Evolutionary conservation across 2,329 filamentous ascomycete species (phyloP).

Genomic region (Berkeleyomyces rouxiae): DNA sequence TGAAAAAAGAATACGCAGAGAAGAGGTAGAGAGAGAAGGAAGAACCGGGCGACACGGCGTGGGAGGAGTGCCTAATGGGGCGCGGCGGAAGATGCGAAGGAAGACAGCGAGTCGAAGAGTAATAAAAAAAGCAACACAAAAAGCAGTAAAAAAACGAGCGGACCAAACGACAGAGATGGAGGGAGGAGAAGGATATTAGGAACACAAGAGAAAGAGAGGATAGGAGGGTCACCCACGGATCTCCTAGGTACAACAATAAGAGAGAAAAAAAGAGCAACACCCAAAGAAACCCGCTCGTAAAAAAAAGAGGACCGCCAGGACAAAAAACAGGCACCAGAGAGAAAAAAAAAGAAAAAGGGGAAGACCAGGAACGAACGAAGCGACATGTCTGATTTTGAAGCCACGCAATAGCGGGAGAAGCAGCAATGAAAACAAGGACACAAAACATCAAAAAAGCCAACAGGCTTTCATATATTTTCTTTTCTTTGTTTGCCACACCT

Average conservation of each 20-base stretch:
- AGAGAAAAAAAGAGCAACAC: neutral
- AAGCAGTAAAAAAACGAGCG: neutral
- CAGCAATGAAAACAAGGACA: neutral
- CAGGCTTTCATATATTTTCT: neutral
- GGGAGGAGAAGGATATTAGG: neutral
- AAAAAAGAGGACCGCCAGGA: neutral
- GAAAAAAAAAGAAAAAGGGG: neutral
- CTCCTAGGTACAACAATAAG: neutral
- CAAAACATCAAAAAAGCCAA: neutral
- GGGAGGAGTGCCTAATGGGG: too few species aligned
- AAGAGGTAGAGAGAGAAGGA: neutral
- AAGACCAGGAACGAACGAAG: neutral
- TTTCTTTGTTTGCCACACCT: neutral
- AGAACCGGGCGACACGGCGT: neutral
- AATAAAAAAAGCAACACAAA: slow-evolving; percentile 1
- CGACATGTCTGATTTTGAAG: neutral
- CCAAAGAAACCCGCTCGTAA: neutral
- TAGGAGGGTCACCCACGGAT: neutral
- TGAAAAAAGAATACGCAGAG: neutral
- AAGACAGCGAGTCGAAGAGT: neutral
- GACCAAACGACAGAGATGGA: neutral
- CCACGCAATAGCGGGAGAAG: neutral
- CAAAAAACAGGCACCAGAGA: neutral
- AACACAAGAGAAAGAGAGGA: neutral
- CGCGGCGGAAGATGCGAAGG: neutral